phyloP scores from a whole-genome alignment of 2,329 filamentous ascomycete genomes.

The Hypoxylon sp. region DNA sequence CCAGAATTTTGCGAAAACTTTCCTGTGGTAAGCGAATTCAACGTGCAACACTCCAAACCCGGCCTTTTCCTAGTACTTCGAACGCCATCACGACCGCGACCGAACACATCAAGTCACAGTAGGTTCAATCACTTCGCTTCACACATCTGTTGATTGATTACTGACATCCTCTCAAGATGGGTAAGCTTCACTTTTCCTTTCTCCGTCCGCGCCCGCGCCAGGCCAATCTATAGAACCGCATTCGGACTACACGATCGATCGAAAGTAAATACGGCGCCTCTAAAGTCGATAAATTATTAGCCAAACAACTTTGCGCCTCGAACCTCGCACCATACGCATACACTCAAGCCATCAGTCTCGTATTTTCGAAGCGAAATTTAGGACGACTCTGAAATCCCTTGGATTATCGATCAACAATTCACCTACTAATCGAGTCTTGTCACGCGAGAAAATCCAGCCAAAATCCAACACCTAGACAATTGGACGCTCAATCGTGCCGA shows the following conservation, averaged over 20 bases:
- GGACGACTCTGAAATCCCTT: not conserved
- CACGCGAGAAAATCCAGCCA: slow-evolving; percentile 1
- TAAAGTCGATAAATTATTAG: slow-evolving; percentile 3
- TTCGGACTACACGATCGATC: slow-evolving; percentile 26
- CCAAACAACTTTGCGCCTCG: not conserved
- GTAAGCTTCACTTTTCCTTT: slow-evolving; percentile 47
- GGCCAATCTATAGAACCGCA: slow-evolving; percentile 35
- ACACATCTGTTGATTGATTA: slow-evolving; percentile 17
- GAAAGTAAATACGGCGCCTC: slow-evolving; percentile 43
- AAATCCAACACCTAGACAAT: not conserved
- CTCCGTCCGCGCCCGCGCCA: slow-evolving; percentile 23
- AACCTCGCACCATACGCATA: not conserved
- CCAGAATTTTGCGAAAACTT: slow-evolving; percentile 50
- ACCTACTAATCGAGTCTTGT: not conserved
- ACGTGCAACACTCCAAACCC: slow-evolving; percentile 45
- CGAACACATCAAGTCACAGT: slow-evolving; percentile 62
- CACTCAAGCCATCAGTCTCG: not conserved
- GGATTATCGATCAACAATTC: slow-evolving; percentile 2
- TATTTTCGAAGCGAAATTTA: not conserved
- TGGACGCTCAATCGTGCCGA: not conserved
- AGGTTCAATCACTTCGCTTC: slow-evolving; percentile 52
- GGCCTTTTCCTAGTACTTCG: slow-evolving; percentile 45
- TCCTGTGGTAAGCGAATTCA: slow-evolving; percentile 48
- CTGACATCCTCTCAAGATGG: slow-evolving; percentile 50
- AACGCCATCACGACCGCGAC: slow-evolving; percentile 55